Base-by-base conservation (phyloP, 2,329 filamentous ascomycete genomes). In the Apiospora koreana region DNA sequence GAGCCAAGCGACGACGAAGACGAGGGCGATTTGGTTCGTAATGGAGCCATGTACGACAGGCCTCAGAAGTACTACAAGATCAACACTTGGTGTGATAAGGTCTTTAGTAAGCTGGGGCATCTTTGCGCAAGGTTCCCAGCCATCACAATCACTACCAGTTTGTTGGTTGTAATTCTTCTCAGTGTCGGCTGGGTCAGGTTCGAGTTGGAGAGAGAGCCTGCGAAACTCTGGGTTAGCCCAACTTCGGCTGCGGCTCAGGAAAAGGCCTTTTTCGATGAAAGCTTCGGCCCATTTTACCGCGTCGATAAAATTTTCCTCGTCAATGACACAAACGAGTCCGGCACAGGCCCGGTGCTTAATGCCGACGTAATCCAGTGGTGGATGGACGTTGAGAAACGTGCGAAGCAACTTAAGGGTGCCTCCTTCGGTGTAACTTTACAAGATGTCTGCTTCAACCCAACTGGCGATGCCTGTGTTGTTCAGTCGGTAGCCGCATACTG, bases 251-350 rank as follows among this genome's bases (percentile, higher is more conserved):
- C 97, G 25, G 96, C 96, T 0, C 88, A 94, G 78, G 95, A 99
- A 79, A 99, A 99, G 83, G 88, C 88, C 1, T 99, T 97, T 79
- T 99, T 98, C 74, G 97, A 99, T 79, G 80, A 88, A 45, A 94
- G 94, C 75, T 99, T 99, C 79, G 97, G 96, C 0, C 94, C 95
- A 0, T 99, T 99, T 78, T 99, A 96, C 82, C 93, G 96, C 50
- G 93, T 95, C 0, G 93, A 99, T 80, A 96, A 99, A 81, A 89
- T 91, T 0, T 99, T 99, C 80, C 81, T 99, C 18, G 94, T 98
- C 72, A 99, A 98, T 73, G 95, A 98, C 75, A 94, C 91, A 0
- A 80, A 87, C 0, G 76, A 86, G 2, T 85, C 86, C 2, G 89
- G 88, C 0, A 86, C 90, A 2, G 91, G 92, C 0, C 93, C 94